Evolutionary conservation across 2,329 filamentous ascomycete species (phyloP), one percentile per base, ranked within the genome.

Genomic region (Ophiostoma ulmi): DNA sequence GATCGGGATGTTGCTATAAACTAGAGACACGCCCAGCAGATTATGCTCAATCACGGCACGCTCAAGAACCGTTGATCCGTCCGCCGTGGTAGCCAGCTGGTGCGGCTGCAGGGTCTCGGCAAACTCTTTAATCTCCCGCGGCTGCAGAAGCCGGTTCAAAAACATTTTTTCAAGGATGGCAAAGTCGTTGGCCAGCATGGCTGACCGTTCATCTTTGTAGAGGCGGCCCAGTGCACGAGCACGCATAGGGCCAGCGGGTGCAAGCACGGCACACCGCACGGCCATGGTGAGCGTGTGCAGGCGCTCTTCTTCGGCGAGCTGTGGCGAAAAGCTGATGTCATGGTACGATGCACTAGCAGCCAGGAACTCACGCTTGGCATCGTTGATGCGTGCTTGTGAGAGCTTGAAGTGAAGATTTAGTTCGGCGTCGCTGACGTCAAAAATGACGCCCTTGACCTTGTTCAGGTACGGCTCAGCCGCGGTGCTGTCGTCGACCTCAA

Each of bases 41-140:
- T 99, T 99, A 82, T 99, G 95, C 81, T 99, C 95, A 22, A 97
- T 89, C 11, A 99, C 92, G 7, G 95, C 95, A 79, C 93, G 94
- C 76, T 92, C 92, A 48, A 99, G 86, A 5, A 98, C 95, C 0
- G 95, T 99, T 22, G 91, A 92, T 1, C 95, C 95, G 79, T 99
- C 95, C 0, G 92, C 86, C 0, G 93, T 97, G 73, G 88, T 90
- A 35, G 95, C 95, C 1, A 97, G 88, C 80, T 99, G 95, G 80
- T 99, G 95, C 31, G 92, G 90, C 70, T 88, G 86, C 67, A 99
- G 84, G 69, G 89, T 90, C 75, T 91, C 84, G 0, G 94, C 91
- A 77, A 99, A 99, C 70, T 91, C 89, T 52, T 89, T 88, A 61
- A 97, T 93, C 81, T 99, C 95, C n/a, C 84, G 86, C 0, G 90